Percentiles rank a stretch among this genome's conserved stretches.
These are phyloP conservation scores for Flaveria trinervia DNA, from an alignment of 129 eudicot species.

Conservation along the genomic window DNA sequence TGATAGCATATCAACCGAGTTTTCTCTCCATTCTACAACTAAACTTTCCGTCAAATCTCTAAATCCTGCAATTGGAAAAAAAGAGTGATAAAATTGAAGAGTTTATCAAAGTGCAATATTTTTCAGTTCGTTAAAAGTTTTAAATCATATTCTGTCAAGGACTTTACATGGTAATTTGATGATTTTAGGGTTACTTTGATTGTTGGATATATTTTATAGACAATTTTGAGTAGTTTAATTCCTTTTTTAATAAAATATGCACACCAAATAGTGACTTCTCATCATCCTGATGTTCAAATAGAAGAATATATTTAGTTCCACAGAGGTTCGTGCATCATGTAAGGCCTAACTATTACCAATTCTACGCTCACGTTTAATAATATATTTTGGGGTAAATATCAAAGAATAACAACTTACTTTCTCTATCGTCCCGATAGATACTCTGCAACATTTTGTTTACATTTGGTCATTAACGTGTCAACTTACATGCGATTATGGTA, in stretches of 20 bases:
- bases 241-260: neutral
- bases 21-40: conserved; percentile 14
- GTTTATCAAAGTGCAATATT: neutral
- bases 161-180: neutral
- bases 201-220: neutral
- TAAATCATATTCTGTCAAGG: neutral
- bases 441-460: neutral
- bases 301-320: neutral
- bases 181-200: neutral
- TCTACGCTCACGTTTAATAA: neutral
- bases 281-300: neutral
- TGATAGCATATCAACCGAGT: neutral
- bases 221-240: neutral
- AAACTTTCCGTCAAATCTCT: neutral
- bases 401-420: neutral
- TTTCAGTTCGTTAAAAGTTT: neutral
- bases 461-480: neutral
- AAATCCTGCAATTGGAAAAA: conserved; percentile 21
- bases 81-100: conserved; percentile 7
- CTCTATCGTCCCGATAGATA: neutral
- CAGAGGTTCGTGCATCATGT: neutral
- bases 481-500: neutral
- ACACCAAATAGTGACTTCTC: neutral
- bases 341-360: neutral
- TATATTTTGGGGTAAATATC: neutral